These are phyloP conservation scores for Petasospora fabianii DNA, from an alignment of 1,139 yeast genomes.

Conservation along the genomic window DNA sequence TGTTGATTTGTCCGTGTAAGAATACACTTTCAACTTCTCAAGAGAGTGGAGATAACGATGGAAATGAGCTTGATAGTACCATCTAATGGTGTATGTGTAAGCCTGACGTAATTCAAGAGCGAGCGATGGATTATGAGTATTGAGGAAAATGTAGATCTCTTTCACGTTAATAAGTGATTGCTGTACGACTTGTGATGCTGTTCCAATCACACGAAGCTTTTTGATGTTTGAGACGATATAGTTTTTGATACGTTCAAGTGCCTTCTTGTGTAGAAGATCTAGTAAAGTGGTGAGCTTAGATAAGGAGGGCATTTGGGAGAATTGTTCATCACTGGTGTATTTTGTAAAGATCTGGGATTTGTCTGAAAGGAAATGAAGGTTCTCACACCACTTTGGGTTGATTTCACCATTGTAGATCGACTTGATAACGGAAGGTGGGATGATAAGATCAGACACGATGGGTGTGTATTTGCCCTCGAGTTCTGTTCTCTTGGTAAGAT, in stretches of 20 bases:
- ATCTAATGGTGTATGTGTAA: constrained; percentile 80
- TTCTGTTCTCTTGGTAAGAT: constrained; percentile 52
- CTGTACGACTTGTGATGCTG: constrained; percentile 75
- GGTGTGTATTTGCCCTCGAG: constrained; percentile 64
- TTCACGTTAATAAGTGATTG: constrained; percentile 55
- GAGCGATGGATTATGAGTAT: constrained; percentile 52
- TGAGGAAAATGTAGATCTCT: constrained; percentile 58
- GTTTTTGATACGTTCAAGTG: constrained; percentile 71
- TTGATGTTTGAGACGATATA: constrained; percentile 63
- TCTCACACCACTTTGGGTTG: constrained; percentile 52
- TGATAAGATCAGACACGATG: constrained; percentile 63
- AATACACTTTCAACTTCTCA: constrained; percentile 54
- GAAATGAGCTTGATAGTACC: constrained; percentile 85
- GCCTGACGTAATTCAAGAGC: constrained; percentile 78
- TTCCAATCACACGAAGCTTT: constrained; percentile 42
- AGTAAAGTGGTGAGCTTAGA: constrained; percentile 12
- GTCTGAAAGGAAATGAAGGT: constrained; percentile 52
- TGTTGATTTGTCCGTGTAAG: constrained; percentile 45
- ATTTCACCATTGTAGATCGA: constrained; percentile 48
- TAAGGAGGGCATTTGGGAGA: constrained; percentile 16
- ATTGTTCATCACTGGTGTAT: constrained; percentile 27
- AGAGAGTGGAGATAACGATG: constrained; percentile 75
- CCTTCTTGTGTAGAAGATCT: constrained; percentile 16
- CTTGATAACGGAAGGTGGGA: constrained; percentile 64
- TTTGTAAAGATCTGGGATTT: constrained; percentile 47